Evolutionary conservation across 1,284 basidiomycete genomes (phyloP), one percentile per base, ranked within the genome.

Genomic region (Sanghuangporus weigelae): DNA sequence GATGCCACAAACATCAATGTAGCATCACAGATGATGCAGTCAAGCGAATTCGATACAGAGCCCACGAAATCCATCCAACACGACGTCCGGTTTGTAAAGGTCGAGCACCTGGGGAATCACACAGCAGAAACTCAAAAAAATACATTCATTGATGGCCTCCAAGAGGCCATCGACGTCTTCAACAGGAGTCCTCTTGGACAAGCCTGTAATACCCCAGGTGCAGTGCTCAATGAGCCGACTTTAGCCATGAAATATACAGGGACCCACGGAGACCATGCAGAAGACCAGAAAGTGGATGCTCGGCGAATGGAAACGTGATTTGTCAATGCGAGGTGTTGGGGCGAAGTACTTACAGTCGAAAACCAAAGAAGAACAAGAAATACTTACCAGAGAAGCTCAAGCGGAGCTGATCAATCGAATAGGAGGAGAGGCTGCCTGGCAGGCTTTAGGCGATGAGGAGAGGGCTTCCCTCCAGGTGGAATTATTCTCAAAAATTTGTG

Each of bases 251-350:
- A 58, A 51, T 49, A 42, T n/a, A 40, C 21, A 35, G 57, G 55
- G n/a, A 49, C 44, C 12, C 54, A 63, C 31, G 42, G 31, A 12
- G 56, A 63, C 57, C 61, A 63, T 51, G 46, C 61, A 12, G 46
- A 63, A 48, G 56, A 63, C 36, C 57, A 63, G 40, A 63, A 63
- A 63, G 66, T 66, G 66, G 8, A 19, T 67, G 0, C 7, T 73
- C 2, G 31, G 46, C 3, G 48, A 58, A 7, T 72, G 67, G 67
- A 67, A 67, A 48, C 68, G 40, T 68, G 69, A 38, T 57, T 64
- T 54, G 66, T 67, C 51, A 49, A 49, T 19, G 67, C 63, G 46
- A 58, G 63, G 2, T 42, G 48, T 51, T 19, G 67, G 67, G 50
- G 60, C 64, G 54, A 35, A 64, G 46, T 19, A 26, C 5, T 56